Conservation (phyloP, 2,329 filamentous ascomycete species). For the Calonectria fujianensis region DNA sequence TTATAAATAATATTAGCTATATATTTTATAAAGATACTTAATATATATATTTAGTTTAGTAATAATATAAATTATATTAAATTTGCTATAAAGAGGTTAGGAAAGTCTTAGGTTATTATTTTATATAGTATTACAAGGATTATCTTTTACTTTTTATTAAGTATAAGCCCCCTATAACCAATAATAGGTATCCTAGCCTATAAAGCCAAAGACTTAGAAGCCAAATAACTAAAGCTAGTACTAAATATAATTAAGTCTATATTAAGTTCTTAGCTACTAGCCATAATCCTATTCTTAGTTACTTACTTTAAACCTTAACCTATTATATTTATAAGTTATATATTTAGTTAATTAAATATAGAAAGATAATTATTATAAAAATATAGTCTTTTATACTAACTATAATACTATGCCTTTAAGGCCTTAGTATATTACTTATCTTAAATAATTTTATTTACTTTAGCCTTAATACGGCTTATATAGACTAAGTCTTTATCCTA, state of each 20-base stretch:
- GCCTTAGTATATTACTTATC: slow-evolving; percentile 69
- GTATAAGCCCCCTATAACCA: slow-evolving; percentile 63
- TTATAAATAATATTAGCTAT: slow-evolving; percentile 62
- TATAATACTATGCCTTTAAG: slow-evolving; percentile 76
- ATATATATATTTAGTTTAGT: slow-evolving; percentile 62
- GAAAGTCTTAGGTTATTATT: slow-evolving; percentile 67
- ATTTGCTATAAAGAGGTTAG: slow-evolving; percentile 71
- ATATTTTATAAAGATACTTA: slow-evolving; percentile 63
- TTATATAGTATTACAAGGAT: slow-evolving; percentile 70
- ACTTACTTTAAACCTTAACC: slow-evolving; percentile 18
- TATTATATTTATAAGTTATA: slow-evolving; percentile 74
- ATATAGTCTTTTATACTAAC: slow-evolving; percentile 77
- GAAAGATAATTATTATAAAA: slow-evolving; percentile 76
- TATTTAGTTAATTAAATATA: slow-evolving; percentile 62
- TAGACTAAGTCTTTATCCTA: not conserved
- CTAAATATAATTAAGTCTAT: slow-evolving; percentile 29
- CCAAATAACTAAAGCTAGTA: slow-evolving; percentile 63
- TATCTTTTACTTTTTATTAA: slow-evolving; percentile 51
- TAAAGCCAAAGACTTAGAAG: slow-evolving; percentile 46
- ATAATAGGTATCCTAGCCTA: slow-evolving; percentile 54
- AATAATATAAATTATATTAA: slow-evolving; percentile 62
- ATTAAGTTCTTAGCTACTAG: not conserved
- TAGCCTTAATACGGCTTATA: not conserved
- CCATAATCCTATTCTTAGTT: slow-evolving; percentile 2
- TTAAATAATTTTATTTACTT: slow-evolving; percentile 60